phyloP scores from a whole-genome alignment of 2,329 filamentous ascomycete genomes.

The Didymella segeticola region DNA sequence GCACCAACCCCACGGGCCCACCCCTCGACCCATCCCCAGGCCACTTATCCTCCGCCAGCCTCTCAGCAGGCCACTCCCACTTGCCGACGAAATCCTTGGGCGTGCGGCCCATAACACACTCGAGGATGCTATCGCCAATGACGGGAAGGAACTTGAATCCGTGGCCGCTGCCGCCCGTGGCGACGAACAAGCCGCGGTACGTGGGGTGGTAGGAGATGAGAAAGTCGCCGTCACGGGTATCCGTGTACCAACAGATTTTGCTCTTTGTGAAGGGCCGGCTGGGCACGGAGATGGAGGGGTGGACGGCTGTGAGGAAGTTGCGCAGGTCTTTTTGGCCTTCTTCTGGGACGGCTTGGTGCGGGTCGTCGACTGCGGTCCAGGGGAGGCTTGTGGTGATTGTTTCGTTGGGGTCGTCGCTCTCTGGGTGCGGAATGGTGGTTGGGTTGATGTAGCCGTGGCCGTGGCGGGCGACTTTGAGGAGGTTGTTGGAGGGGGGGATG shows the following conservation, averaged over 20 bases:
- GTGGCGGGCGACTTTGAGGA: conserved; percentile 59
- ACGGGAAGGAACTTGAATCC: conserved; percentile 68
- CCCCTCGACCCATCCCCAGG: conserved; percentile 48
- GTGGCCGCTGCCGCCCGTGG: conserved; percentile 68
- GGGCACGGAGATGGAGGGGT: conserved; percentile 40
- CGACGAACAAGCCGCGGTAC: conserved; percentile 62
- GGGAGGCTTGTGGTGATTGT: conserved; percentile 58
- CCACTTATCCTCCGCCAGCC: conserved; percentile 47
- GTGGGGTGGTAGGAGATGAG: conserved; percentile 60
- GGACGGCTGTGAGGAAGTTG: conserved; percentile 38
- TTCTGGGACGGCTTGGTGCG: conserved; percentile 37
- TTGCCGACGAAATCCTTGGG: conserved; percentile 64
- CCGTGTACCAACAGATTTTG: conserved; percentile 64
- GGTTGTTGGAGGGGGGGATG: conserved; percentile 66
- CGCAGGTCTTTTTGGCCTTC: conserved; percentile 44
- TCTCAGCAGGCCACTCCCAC: conserved; percentile 62
- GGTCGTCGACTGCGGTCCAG: conserved; percentile 60
- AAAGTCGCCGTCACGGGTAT: conserved; percentile 63
- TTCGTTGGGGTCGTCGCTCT: conserved; percentile 41
- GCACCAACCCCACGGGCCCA: conserved; percentile 47
- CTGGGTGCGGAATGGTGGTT: conserved; percentile 55
- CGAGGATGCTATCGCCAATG: conserved; percentile 62
- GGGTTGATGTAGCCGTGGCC: conserved; percentile 59
- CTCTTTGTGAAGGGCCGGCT: conserved; percentile 55
- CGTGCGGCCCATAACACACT: conserved; percentile 55